Base-by-base conservation (phyloP, 768 basidiomycete genomes). In the Russula vinacea region DNA sequence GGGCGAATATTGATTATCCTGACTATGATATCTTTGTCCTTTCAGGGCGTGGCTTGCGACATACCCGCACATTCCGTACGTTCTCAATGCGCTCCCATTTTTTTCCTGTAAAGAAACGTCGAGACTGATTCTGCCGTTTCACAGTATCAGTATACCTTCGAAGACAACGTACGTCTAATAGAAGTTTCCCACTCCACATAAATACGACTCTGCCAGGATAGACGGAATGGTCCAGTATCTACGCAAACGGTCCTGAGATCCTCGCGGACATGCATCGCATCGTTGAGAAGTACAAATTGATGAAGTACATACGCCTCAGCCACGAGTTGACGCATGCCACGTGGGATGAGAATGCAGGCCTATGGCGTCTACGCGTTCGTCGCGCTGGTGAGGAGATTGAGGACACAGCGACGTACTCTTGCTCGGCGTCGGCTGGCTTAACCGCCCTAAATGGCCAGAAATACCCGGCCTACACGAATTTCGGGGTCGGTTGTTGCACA, bases 391-490 rank as follows among this genome's bases (percentile, higher is more conserved):
- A 29, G 5, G 77, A 80, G 66, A 77, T 84, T 49, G 80, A 81
- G 29, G 85, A 86, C 66, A 76, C 71, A 0, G 81, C 80, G 2
- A 88, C 63, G 75, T 87, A 0, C 75, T 88, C 40, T 78, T 89
- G 56, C 81, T 80, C 16, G 81, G 79, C n/a, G 72, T 81, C 22
- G 85, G 85, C 5, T 67, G 67, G 13, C 71, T 86, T 51, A 84
- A 82, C 55, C 73, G 83, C 8, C 88, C 85, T 85, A 76, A 79
- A 32, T 88, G 86, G 88, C 88, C 88, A 2, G 80, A 85, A 50
- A 86, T 89, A 50, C 71, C 76, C 10, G 87, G 86, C 4, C 71
- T 88, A 33, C 73, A 82, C 17, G 75, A 72, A 9, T 89, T 85
- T 73, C 74, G 79, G 64, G 88, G 88, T 5, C 77, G 74, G 56